Conservation (phyloP, 1,139 yeast species). For the Candida sp. region DNA sequence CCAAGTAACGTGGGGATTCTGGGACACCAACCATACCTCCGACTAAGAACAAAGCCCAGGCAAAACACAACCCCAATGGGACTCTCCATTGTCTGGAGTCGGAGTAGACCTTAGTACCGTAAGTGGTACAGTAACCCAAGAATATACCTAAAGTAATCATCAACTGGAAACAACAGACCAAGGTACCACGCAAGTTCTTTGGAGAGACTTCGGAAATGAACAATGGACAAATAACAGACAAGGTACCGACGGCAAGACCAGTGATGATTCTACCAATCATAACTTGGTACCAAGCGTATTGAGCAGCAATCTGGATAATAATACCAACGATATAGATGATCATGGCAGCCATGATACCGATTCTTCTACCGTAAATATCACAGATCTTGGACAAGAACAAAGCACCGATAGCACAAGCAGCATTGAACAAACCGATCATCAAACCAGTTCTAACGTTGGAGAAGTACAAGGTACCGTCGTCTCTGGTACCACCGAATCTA, state of each 20-base stretch:
- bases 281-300: conserved; percentile 51
- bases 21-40: conserved; percentile 63
- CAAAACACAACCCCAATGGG: conserved; percentile 63
- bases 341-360: conserved; percentile 50
- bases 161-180: conserved; percentile 72
- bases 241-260: conserved; percentile 74
- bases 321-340: conserved; percentile 53
- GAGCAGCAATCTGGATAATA: conserved; percentile 47
- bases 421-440: conserved; percentile 65
- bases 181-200: conserved; percentile 69
- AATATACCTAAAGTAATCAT: conserved; percentile 72
- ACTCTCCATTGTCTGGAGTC: conserved; percentile 68
- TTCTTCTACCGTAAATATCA: conserved; percentile 62
- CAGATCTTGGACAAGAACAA: too few species aligned
- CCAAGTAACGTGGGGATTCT: conserved; percentile 62
- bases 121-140: conserved; percentile 68
- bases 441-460: conserved; percentile 56
- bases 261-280: conserved; percentile 67
- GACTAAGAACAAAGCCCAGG: conserved; percentile 57
- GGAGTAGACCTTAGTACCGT: conserved; percentile 57
- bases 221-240: conserved; percentile 68
- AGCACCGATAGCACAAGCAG: conserved; percentile 80
- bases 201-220: conserved; percentile 79
- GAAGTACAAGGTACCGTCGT: conserved; percentile 33
- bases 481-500: conserved; percentile 44